These are phyloP conservation scores for Cutaneotrichosporon curvatum DNA, from an alignment of 1,284 basidiomycete species.

Conservation along the genomic window DNA sequence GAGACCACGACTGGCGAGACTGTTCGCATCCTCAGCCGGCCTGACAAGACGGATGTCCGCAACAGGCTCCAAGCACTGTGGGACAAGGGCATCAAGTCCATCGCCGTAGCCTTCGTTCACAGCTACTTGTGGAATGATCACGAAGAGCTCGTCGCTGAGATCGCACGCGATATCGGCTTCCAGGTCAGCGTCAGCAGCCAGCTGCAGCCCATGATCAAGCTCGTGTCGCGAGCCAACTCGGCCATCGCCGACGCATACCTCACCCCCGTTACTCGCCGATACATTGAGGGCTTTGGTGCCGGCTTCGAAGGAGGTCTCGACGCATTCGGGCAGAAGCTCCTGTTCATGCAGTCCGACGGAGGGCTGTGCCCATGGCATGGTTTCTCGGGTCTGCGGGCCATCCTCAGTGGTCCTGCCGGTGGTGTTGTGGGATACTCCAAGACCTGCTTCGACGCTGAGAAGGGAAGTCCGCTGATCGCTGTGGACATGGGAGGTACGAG, in stretches of 20 bases:
- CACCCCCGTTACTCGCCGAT: constrained; percentile 48
- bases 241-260: constrained; percentile 52
- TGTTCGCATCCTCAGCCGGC: constrained; percentile 71
- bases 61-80: constrained; percentile 27
- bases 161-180: constrained; percentile 35
- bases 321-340: constrained; percentile 36
- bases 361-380: constrained; percentile 35
- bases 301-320: constrained; percentile 44
- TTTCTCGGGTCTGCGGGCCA: constrained; percentile 33
- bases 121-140: constrained; percentile 34
- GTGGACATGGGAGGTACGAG: constrained; percentile 65
- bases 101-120: constrained; percentile 36
- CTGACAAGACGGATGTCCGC: constrained; percentile 21
- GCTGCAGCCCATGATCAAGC: constrained; percentile 42
- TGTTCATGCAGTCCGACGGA: constrained; percentile 49
- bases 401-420: constrained; percentile 49
- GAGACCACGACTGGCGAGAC: constrained; percentile 62
- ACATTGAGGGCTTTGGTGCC: constrained; percentile 46
- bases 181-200: constrained; percentile 30
- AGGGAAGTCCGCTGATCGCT: constrained; percentile 33
- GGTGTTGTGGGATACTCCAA: constrained; percentile 50
- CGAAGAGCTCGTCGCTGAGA: constrained; percentile 28
- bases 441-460: constrained; percentile 33
- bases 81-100: constrained; percentile 26
- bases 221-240: constrained; percentile 50